Conservation (phyloP, 1,139 yeast genomes). For the Saccharomyces hybrid region DNA sequence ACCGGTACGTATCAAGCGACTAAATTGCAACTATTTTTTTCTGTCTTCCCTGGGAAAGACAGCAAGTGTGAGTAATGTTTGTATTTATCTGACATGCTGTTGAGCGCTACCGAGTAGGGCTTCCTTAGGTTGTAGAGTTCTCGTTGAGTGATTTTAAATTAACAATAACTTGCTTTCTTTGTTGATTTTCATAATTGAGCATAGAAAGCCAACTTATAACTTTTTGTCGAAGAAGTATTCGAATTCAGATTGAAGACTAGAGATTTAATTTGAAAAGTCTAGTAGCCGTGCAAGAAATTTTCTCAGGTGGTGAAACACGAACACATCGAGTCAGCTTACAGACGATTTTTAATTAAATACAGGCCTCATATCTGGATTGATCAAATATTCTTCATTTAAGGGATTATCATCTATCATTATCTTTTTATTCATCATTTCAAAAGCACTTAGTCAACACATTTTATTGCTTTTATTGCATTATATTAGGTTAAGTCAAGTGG, state of each 20-base stretch:
- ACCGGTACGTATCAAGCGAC: neutral
- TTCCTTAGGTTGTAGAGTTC: neutral
- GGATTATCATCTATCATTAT: neutral
- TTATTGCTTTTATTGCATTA: neutral
- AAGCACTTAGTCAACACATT: neutral
- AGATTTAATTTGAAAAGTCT: neutral
- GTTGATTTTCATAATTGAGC: neutral
- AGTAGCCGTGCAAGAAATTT: neutral
- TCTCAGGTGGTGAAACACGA: neutral
- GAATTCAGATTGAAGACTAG: neutral
- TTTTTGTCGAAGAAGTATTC: neutral
- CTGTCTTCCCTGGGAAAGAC: neutral
- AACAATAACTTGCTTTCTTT: neutral
- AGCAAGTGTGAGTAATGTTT: neutral
- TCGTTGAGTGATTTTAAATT: neutral
- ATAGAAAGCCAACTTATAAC: neutral
- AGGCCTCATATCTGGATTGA: neutral
- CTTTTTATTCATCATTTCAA: neutral
- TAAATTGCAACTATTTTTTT: neutral
- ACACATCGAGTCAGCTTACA: neutral
- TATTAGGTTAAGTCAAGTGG: neutral
- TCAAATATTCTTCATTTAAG: neutral
- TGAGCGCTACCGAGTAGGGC: neutral
- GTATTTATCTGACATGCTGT: neutral
- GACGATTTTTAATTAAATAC: neutral